A percentile compares a stretch with the other conserved stretches of the same genome.
Conservation (phyloP, 2,329 filamentous ascomycete genomes). For the Colletotrichum sp. region DNA sequence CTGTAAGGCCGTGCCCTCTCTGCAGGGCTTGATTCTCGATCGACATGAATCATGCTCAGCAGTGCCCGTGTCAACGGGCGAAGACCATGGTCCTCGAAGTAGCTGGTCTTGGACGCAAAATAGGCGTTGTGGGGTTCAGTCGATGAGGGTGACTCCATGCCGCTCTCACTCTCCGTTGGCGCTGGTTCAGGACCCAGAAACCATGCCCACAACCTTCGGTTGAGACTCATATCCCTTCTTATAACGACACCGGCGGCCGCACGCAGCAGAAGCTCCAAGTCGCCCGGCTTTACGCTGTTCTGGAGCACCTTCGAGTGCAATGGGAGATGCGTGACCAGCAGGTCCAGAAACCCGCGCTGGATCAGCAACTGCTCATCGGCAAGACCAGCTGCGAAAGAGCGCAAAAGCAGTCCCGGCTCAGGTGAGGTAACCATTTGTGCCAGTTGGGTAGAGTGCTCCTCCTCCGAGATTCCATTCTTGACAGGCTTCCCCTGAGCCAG, state of each 20-base stretch:
- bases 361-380: slow-evolving; percentile 88
- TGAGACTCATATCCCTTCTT: slow-evolving; percentile 94
- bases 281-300: slow-evolving; percentile 71
- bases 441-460: slow-evolving; percentile 58
- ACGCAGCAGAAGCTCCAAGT: slow-evolving; percentile 81
- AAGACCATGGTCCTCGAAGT: slow-evolving; percentile 84
- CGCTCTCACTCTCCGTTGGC: slow-evolving; percentile 51
- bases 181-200: slow-evolving; percentile 79
- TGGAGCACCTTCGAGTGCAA: slow-evolving; percentile 84
- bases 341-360: slow-evolving; percentile 90
- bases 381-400: slow-evolving; percentile 91
- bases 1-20: slow-evolving; percentile 86
- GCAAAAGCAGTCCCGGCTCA: slow-evolving; percentile 87
- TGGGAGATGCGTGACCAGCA: slow-evolving; percentile 89
- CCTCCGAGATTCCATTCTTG: slow-evolving; percentile 33
- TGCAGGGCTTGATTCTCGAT: slow-evolving; percentile 53
- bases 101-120: slow-evolving; percentile 69
- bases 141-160: slow-evolving; percentile 48
- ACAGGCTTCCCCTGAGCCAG: slow-evolving; percentile 32
- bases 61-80: slow-evolving; percentile 76
- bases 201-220: slow-evolving; percentile 95
- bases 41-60: slow-evolving; percentile 73
- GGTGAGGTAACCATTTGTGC: slow-evolving; percentile 78
- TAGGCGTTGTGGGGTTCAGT: slow-evolving; percentile 49
- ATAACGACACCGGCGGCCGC: slow-evolving; percentile 88